These are phyloP conservation scores for Hypoxylon cercidicola DNA, from an alignment of 495 filamentous ascomycete species.

Conservation along the genomic window DNA sequence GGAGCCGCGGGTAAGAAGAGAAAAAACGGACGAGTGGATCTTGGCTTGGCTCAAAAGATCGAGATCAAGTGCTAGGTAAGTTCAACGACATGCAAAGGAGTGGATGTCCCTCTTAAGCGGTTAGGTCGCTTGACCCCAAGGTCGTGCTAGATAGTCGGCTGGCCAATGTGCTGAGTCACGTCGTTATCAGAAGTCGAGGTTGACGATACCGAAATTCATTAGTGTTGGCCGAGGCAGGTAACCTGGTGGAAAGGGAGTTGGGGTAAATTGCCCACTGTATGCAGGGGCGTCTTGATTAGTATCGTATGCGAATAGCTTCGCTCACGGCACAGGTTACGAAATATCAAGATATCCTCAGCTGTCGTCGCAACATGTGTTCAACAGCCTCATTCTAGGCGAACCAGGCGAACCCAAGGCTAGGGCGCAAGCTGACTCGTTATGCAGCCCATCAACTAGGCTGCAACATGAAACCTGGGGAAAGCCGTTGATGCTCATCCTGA, in stretches of 20 bases:
- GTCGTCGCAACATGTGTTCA: neutral
- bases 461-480: constrained; percentile 26
- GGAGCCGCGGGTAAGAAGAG: constrained; percentile 13
- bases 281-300: neutral
- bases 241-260: neutral
- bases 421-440: constrained; percentile 1
- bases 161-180: neutral
- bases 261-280: neutral
- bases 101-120: constrained; percentile 15
- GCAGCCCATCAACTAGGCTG: constrained; percentile 5
- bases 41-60: neutral
- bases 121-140: constrained; percentile 21
- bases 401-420: neutral
- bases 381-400: neutral
- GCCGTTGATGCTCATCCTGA: constrained; percentile 2
- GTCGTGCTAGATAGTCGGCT: constrained; percentile 6
- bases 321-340: too few species aligned
- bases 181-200: neutral
- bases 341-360: too few species aligned
- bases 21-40: constrained; percentile 25
- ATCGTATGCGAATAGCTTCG: too few species aligned
- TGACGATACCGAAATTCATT: neutral
- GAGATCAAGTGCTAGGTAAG: constrained; percentile 14
- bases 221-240: neutral
- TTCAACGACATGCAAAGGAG: constrained; percentile 20